Evolutionary conservation across 495 filamentous ascomycete genomes (phyloP), one percentile per base, ranked within the genome.

Genomic region (Neurospora sp.): DNA sequence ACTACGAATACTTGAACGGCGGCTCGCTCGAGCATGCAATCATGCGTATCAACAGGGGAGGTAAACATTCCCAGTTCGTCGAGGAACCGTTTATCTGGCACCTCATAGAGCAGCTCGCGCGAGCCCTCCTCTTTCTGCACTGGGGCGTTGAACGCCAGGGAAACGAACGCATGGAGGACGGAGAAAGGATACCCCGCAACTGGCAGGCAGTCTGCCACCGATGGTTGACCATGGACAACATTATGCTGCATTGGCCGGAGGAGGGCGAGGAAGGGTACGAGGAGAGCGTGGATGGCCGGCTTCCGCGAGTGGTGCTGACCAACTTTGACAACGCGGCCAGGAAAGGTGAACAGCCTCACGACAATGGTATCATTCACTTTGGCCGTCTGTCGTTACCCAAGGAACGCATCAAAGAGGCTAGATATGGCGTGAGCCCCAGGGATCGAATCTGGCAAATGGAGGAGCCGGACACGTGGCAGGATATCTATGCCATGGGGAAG

Each of bases 21-120:
- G 54, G 74, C 20, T 69, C 49, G 18, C 72, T 77, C n/a, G 9
- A 16, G 14, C 72, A 72, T n/a, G 54, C 54, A 31, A 42, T 77
- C 16, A 40, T 74, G 35, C 49, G 70, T 23, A 74, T 71, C 46
- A 72, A 73, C 70, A 16, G 35, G 41, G 40, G 5, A 74, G 49
- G 4, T 20, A 0, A 54, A 27, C 1, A 12, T 23, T 11, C 38
- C 16, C 23, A 8, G 54, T 62, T 1, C 42, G 14, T 77, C 7
- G 70, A 72, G 4, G 76, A 76, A 73, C 14, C 70, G 0, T 76
- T 77, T 12, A 42, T 77, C 70, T 77, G 76, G 76, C 74, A 76
- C 39, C 69, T 76, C 39, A 66, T 71, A 5, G 71, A 71, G 42
- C 74, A 77, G 72, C 60, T 76, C 18, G 23, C n/a, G 8, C 66